Evolutionary conservation across 176 grass and related monocot species (phyloP).

Genomic region (Poa pratensis): DNA sequence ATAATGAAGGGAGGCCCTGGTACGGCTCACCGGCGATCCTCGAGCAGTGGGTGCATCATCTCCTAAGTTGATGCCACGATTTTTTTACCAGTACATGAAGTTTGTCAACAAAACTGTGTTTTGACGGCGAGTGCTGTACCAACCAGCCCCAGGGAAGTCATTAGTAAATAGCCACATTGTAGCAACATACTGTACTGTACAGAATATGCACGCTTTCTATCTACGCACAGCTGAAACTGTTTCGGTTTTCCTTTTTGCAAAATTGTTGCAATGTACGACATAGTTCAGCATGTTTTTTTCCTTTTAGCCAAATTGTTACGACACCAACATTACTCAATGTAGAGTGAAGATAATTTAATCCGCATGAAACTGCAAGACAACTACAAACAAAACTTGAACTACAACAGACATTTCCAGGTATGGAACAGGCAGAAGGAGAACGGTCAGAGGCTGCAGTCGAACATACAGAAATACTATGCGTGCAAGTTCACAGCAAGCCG

Average conservation of each 20-base stretch:
- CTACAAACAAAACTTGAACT: background rate
- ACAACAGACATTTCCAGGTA: background rate
- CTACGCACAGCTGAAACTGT: background rate
- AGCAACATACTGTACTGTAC: background rate
- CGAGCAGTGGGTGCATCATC: conserved; percentile 85
- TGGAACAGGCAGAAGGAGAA: background rate
- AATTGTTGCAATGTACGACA: background rate
- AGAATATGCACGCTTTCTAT: background rate
- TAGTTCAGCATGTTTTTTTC: background rate
- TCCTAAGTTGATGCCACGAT: conserved; percentile 40
- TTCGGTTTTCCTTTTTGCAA: background rate
- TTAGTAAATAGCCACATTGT: background rate
- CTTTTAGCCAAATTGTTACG: background rate
- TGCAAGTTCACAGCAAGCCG: background rate
- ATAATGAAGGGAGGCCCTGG: conserved; percentile 74
- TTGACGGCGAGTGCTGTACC: background rate
- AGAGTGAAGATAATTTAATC: background rate
- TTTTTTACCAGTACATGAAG: background rate
- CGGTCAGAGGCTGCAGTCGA: background rate
- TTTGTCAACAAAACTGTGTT: background rate
- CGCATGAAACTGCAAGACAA: background rate
- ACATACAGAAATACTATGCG: background rate
- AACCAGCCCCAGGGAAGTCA: background rate
- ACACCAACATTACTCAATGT: background rate
- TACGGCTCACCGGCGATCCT: conserved; percentile 85